Conservation (phyloP, 2,329 filamentous ascomycete species). For the Cryphonectria parasitica region DNA sequence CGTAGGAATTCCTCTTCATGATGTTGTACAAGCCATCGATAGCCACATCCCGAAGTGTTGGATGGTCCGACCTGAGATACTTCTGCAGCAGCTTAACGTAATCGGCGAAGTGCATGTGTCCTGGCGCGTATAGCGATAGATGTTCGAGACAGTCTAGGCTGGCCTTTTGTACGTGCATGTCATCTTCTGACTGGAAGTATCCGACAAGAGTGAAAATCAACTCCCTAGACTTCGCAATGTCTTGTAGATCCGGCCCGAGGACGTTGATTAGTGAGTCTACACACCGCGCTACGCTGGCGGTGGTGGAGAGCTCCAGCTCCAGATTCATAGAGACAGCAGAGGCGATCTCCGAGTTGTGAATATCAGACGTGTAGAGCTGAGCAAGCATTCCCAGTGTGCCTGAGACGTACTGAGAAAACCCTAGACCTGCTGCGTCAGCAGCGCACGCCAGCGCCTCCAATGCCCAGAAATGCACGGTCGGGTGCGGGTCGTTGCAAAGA, state of each 20-base stretch:
- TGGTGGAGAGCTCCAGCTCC: constrained; percentile 81
- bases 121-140: constrained; percentile 87
- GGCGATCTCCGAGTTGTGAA: constrained; percentile 82
- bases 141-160: constrained; percentile 87
- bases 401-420: constrained; percentile 87
- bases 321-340: constrained; percentile 86
- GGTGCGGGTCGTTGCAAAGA: constrained; percentile 91
- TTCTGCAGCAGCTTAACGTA: constrained; percentile 85
- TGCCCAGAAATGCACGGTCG: constrained; percentile 95
- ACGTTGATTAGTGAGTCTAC: constrained; percentile 97
- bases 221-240: constrained; percentile 87
- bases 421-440: constrained; percentile 88
- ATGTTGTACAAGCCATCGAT: constrained; percentile 90
- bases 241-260: constrained; percentile 91
- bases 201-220: constrained; percentile 85
- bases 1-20: constrained; percentile 88
- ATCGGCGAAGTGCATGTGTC: constrained; percentile 78
- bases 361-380: constrained; percentile 89
- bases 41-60: constrained; percentile 75
- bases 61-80: constrained; percentile 71
- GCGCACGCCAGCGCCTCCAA: constrained; percentile 85
- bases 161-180: constrained; percentile 71
- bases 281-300: constrained; percentile 81
- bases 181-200: constrained; percentile 78
- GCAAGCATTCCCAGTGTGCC: constrained; percentile 92